phyloP scores from a whole-genome alignment of 2,329 filamentous ascomycete genomes.

The Cytospora schulzeri region DNA sequence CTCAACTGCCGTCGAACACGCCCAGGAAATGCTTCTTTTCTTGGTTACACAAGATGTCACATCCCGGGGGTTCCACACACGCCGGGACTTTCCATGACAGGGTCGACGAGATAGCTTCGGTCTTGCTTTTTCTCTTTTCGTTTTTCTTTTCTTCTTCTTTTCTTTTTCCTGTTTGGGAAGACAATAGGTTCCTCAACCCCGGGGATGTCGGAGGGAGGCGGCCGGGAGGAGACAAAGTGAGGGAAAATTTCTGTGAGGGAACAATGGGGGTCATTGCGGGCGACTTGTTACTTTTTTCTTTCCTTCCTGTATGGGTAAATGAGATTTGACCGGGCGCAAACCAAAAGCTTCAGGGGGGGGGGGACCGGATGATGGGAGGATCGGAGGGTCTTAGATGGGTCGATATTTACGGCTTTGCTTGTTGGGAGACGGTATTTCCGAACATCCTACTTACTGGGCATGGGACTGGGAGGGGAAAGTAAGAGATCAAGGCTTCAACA shows the following conservation, averaged over 20 bases:
- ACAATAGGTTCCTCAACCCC: not conserved
- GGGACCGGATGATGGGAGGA: not conserved
- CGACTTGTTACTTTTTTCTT: not conserved
- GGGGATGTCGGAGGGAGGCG: not conserved
- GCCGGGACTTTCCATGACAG: slow-evolving; percentile 13
- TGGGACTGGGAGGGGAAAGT: not conserved
- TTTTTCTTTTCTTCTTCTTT: not conserved
- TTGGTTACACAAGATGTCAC: slow-evolving; percentile 9
- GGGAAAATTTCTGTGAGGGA: not conserved
- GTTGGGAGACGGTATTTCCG: slow-evolving; percentile 3
- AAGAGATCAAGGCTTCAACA: slow-evolving; percentile 3
- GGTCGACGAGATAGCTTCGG: slow-evolving; percentile 1
- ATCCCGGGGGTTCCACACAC: not conserved
- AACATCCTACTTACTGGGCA: not conserved
- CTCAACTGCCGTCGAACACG: not conserved
- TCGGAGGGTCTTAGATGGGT: not conserved
- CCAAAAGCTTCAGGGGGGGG: slow-evolving; percentile 6
- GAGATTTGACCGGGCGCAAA: slow-evolving; percentile 15
- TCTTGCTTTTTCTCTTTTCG: slow-evolving; percentile 19
- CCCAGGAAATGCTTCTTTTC: not conserved
- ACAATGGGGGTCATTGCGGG: not conserved
- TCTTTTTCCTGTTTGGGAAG: not conserved
- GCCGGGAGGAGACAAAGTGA: not conserved
- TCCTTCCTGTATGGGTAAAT: not conserved
- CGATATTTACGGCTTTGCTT: slow-evolving; percentile 4